A percentile compares a stretch with the other conserved stretches of the same genome.
These are phyloP conservation scores for Candida ipomoeae DNA, from an alignment of 805 yeast species.

Conservation along the genomic window DNA sequence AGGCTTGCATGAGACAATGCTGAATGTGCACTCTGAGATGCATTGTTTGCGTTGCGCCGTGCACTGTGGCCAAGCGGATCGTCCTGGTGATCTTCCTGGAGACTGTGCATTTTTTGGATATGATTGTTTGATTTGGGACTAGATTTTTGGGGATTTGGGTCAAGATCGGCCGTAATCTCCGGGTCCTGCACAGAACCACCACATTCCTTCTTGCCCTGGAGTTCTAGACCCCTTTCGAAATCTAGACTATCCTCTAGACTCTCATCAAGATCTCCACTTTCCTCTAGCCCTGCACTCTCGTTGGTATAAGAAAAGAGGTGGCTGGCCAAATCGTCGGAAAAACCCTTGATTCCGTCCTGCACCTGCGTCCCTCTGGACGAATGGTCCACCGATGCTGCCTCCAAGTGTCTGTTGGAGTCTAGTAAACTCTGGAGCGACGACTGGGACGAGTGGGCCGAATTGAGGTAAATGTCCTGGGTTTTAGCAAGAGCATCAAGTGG, in stretches of 20 bases:
- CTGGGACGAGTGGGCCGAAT: constrained; percentile 33
- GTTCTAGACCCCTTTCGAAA: not conserved
- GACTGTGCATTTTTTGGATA: too few relatives aligned
- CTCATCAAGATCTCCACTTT: not conserved
- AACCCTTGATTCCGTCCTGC: constrained; percentile 43
- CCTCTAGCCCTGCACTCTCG: not conserved
- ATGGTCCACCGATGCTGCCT: constrained; percentile 9
- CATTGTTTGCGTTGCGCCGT: not conserved
- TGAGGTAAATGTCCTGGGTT: constrained; percentile 20
- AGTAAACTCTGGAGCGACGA: constrained; percentile 28
- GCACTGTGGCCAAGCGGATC: not conserved
- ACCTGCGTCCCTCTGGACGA: constrained; percentile 28
- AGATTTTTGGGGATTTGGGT: not conserved
- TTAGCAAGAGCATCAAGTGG: constrained; percentile 32
- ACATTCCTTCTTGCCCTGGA: too few relatives aligned
- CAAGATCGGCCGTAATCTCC: too few relatives aligned
- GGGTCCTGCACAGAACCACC: too few relatives aligned
- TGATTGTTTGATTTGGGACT: too few relatives aligned
- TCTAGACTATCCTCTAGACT: not conserved
- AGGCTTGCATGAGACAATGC: constrained; percentile 1
- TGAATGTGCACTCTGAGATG: not conserved
- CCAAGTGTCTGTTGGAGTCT: constrained; percentile 17
- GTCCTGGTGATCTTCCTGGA: too few relatives aligned
- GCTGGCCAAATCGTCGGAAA: constrained; percentile 35
- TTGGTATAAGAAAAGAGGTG: constrained; percentile 15